These are phyloP conservation scores for Physocladia obscura DNA, from an alignment of 192 early-diverging fungal species.

Conservation along the genomic window DNA sequence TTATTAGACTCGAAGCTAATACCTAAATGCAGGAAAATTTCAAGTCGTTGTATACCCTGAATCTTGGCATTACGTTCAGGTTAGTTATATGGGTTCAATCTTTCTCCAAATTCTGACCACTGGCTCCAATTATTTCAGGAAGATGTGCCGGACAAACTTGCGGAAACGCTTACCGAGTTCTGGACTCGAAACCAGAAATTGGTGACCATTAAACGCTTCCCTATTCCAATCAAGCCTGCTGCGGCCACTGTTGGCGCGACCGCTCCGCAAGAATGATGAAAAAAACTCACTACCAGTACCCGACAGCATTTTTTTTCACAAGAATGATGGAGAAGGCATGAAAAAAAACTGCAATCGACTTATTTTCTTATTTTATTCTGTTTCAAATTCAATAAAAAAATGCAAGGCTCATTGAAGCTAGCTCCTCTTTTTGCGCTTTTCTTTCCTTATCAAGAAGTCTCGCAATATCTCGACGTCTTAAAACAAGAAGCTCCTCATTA, in stretches of 20 bases:
- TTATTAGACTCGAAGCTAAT: neutral
- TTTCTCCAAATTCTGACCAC: neutral
- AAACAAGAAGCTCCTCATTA: conserved; percentile 25
- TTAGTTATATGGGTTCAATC: neutral
- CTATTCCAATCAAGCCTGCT: conserved; percentile 14
- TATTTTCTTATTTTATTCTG: neutral
- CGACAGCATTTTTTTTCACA: too few species aligned
- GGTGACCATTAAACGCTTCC: conserved; percentile 23
- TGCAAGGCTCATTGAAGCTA: neutral
- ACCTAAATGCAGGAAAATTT: conserved; percentile 37
- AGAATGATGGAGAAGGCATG: too few species aligned
- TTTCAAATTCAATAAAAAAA: conserved; percentile 8
- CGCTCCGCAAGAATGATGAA: too few species aligned
- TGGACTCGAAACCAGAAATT: conserved; percentile 34
- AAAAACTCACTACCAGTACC: too few species aligned
- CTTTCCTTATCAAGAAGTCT: conserved; percentile 6
- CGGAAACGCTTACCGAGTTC: conserved; percentile 37
- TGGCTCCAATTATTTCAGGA: conserved; percentile 38
- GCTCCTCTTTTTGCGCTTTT: conserved; percentile 8
- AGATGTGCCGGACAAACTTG: conserved; percentile 47
- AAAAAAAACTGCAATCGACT: neutral
- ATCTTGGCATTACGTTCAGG: conserved; percentile 43
- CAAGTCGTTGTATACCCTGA: conserved; percentile 52
- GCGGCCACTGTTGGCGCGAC: too few species aligned
- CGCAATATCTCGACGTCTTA: conserved; percentile 7